Conservation (phyloP, 2,329 filamentous ascomycete species). For the Arthrobotrys iridis region DNA sequence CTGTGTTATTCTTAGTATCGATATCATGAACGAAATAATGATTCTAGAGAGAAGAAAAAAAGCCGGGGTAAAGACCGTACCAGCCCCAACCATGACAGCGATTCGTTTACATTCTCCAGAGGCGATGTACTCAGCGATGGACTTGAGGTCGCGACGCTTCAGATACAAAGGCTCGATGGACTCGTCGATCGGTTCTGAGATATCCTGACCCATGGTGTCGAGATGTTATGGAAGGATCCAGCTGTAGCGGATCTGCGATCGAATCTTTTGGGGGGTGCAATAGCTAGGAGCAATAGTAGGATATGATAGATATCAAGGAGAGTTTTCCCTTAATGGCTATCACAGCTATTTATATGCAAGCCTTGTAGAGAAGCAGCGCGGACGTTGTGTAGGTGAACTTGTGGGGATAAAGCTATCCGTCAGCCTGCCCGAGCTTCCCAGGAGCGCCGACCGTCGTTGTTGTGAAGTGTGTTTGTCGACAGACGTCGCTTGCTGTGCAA, state of each 20-base stretch:
- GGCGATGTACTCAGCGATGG: slow-evolving; percentile 82
- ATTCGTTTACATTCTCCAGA: slow-evolving; percentile 74
- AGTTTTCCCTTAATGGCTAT: not conserved
- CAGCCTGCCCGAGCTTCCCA: too few relatives aligned
- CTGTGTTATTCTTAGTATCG: slow-evolving; percentile 78
- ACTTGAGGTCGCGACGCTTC: slow-evolving; percentile 73
- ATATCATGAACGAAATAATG: slow-evolving; percentile 65
- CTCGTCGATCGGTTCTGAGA: slow-evolving; percentile 65
- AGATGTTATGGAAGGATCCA: not conserved
- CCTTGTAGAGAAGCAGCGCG: too few relatives aligned
- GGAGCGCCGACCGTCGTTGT: too few relatives aligned
- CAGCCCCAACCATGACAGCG: slow-evolving; percentile 74
- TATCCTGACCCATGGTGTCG: slow-evolving; percentile 39
- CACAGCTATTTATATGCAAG: not conserved
- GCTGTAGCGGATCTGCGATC: not conserved
- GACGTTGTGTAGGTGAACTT: not conserved
- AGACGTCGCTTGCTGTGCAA: too few relatives aligned
- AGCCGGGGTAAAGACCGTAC: slow-evolving; percentile 10
- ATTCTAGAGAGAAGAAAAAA: slow-evolving; percentile 19
- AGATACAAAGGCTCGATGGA: slow-evolving; percentile 73
- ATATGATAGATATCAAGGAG: not conserved
- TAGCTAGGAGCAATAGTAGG: not conserved
- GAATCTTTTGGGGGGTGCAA: not conserved
- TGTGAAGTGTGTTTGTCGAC: not conserved
- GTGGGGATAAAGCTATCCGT: too few relatives aligned